These are phyloP conservation scores for Pichia inconspicua DNA, from an alignment of 1,139 yeast genomes.

Conservation along the genomic window DNA sequence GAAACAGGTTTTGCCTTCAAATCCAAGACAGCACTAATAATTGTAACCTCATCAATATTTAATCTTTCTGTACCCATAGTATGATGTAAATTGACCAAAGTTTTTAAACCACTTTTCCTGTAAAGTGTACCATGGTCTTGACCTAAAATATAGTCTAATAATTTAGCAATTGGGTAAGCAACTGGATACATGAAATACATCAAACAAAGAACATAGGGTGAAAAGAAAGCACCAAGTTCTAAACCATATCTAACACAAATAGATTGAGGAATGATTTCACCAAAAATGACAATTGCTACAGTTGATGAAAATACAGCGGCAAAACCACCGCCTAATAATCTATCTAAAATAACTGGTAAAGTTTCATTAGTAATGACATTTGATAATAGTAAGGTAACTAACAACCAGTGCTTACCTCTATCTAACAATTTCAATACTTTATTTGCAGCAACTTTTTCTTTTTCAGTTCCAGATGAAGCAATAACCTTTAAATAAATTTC, in stretches of 20 bases:
- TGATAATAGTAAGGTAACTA: constrained; percentile 75
- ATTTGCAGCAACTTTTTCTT: constrained; percentile 63
- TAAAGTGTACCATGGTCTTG: constrained; percentile 96
- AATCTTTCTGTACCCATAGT: constrained; percentile 94
- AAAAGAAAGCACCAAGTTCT: constrained; percentile 81
- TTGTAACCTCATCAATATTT: constrained; percentile 92
- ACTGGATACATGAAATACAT: constrained; percentile 91
- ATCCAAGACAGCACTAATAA: constrained; percentile 88
- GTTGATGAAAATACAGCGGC: constrained; percentile 93
- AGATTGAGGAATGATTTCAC: constrained; percentile 94
- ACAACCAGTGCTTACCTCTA: constrained; percentile 95
- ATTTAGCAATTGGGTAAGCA: constrained; percentile 81
- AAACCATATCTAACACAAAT: constrained; percentile 88
- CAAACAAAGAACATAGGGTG: constrained; percentile 76
- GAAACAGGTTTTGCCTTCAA: constrained; percentile 85
- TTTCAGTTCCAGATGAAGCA: constrained; percentile 46
- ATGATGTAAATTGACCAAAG: constrained; percentile 84
- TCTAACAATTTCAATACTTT: constrained; percentile 67
- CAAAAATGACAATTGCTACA: constrained; percentile 86
- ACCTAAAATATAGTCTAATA: constrained; percentile 77
- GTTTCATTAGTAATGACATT: constrained; percentile 96
- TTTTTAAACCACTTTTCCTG: constrained; percentile 86
- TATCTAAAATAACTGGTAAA: constrained; percentile 85
- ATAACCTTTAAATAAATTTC: constrained; percentile 80
- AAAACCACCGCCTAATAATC: constrained; percentile 95